Evolutionary conservation across 139 green algal genomes (phyloP).

Genomic region (Chlamydomonas incerta): DNA sequence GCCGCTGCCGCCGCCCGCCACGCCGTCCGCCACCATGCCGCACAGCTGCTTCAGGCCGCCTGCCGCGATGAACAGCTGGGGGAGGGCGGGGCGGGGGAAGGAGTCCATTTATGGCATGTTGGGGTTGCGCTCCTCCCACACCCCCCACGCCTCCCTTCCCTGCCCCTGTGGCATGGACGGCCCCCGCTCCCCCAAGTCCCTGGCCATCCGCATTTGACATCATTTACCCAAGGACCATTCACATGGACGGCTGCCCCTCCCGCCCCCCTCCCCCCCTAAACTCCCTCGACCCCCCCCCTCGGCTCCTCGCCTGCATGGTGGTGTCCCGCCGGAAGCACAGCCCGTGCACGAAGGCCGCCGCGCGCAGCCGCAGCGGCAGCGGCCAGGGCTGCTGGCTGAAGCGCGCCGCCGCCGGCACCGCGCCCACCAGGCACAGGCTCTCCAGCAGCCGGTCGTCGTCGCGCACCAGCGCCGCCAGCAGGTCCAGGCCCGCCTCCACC

Average conservation of each 20-base stretch:
- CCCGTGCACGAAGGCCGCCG: conserved; percentile 72
- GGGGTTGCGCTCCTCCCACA: too few relatives aligned
- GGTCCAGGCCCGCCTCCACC: conserved; percentile 66
- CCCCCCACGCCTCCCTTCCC: too few relatives aligned
- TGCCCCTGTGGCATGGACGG: too few relatives aligned
- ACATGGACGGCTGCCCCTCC: too few relatives aligned
- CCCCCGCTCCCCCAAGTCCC: too few relatives aligned
- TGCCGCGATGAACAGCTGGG: background rate
- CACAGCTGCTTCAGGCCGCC: conserved; percentile 68
- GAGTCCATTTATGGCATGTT: too few relatives aligned
- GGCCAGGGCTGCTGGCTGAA: conserved; percentile 30
- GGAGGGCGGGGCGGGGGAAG: too few relatives aligned
- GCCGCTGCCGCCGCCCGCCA: background rate
- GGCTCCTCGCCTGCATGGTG: conserved; percentile 64
- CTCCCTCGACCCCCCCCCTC: background rate
- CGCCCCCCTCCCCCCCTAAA: background rate
- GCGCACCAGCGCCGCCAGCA: conserved; percentile 63
- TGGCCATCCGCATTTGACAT: too few relatives aligned
- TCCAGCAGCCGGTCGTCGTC: conserved; percentile 66
- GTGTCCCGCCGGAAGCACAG: conserved; percentile 64
- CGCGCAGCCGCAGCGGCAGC: conserved; percentile 56
- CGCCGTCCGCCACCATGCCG: conserved; percentile 56
- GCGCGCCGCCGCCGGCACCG: conserved; percentile 71
- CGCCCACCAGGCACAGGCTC: conserved; percentile 75
- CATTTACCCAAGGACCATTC: too few relatives aligned